Conservation (phyloP, 1,139 yeast genomes). For the Cylindricascospora bacillispora region DNA sequence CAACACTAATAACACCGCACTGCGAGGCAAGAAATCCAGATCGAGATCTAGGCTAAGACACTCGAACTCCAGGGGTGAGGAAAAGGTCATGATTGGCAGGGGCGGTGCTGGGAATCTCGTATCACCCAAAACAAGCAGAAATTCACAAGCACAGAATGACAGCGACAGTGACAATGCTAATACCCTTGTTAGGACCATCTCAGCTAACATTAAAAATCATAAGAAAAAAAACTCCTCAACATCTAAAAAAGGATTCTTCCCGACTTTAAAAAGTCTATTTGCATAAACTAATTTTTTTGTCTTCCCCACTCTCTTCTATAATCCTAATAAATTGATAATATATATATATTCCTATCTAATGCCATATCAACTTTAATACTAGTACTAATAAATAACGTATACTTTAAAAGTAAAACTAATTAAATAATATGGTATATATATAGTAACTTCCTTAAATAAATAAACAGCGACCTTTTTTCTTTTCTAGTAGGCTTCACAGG, state of each 20-base stretch:
- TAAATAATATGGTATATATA: too few relatives aligned
- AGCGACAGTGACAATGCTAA: too few relatives aligned
- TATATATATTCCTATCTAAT: too few relatives aligned
- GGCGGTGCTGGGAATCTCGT: slow-evolving; percentile 33
- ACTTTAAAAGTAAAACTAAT: too few relatives aligned
- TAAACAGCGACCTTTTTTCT: too few relatives aligned
- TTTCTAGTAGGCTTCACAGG: slow-evolving; percentile 17
- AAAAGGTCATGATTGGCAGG: slow-evolving; percentile 18
- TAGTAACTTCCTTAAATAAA: too few relatives aligned
- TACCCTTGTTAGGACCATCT: slow-evolving; percentile 1
- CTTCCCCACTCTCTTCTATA: too few relatives aligned
- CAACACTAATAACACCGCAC: background rate
- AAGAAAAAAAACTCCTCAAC: slow-evolving; percentile 5
- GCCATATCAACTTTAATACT: too few relatives aligned
- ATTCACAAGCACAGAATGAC: too few relatives aligned
- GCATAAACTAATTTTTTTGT: too few relatives aligned
- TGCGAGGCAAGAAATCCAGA: background rate
- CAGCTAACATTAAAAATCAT: slow-evolving; percentile 7
- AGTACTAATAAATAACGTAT: too few relatives aligned
- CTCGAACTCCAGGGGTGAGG: slow-evolving; percentile 24
- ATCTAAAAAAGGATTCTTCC: slow-evolving; percentile 12
- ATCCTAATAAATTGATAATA: too few relatives aligned
- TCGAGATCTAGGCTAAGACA: slow-evolving; percentile 3
- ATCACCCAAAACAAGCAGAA: slow-evolving; percentile 25
- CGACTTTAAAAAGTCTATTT: slow-evolving; percentile 6